Evolutionary conservation across 2,329 filamentous ascomycete species (phyloP).

Genomic region (Botryotinia globosa): DNA sequence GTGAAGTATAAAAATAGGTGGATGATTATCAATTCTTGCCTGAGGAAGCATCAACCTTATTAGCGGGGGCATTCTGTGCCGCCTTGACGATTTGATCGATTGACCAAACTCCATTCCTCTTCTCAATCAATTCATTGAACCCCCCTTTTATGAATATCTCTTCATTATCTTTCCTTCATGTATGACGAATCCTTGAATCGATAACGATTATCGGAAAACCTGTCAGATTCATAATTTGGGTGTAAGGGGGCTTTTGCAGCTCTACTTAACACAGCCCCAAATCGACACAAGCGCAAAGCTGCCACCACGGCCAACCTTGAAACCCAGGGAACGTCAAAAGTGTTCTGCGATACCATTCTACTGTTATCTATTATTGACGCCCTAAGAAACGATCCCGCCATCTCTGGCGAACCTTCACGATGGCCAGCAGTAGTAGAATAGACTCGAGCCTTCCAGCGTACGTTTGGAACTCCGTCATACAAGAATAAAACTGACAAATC

Average conservation of each 20-base stretch:
- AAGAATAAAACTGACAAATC: conserved; percentile 31
- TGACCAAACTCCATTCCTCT: conserved; percentile 15
- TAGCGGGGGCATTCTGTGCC: conserved; percentile 21
- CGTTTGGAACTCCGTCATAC: conserved; percentile 41
- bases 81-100: conserved; percentile 14
- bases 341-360: conserved; percentile 20
- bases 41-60: background rate
- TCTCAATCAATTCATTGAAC: conserved; percentile 10
- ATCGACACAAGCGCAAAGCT: conserved; percentile 19
- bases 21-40: background rate
- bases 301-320: conserved; percentile 22
- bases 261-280: conserved; percentile 22
- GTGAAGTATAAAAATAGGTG: conserved; percentile 3
- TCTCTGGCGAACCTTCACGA: conserved; percentile 40
- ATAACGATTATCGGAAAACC: conserved; percentile 15
- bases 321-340: conserved; percentile 14
- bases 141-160: conserved; percentile 16
- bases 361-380: conserved; percentile 34
- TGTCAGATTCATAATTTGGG: conserved; percentile 8
- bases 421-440: conserved; percentile 48
- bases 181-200: conserved; percentile 9
- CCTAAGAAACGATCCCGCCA: conserved; percentile 37
- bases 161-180: conserved; percentile 19
- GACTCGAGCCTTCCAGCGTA: conserved; percentile 63
- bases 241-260: conserved; percentile 16